Evolutionary conservation across 176 grass and related monocot genomes (phyloP), one percentile per base, ranked within the genome.

Genomic region (Musa schizocarpa): DNA sequence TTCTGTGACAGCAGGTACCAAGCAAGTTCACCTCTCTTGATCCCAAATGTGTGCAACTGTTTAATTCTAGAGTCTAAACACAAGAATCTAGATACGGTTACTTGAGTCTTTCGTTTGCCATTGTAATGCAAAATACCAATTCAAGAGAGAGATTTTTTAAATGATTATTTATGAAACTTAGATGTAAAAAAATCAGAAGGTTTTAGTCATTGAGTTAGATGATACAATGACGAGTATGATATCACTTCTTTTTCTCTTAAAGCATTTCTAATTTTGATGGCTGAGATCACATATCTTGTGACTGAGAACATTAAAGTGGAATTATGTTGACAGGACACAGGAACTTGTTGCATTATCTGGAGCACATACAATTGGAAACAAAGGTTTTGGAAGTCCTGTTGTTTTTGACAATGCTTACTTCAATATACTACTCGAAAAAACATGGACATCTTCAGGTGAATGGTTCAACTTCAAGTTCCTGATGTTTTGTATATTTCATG

Each of bases 301-400:
- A 29, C 25, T 63, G 2, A 65, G 59, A 27, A 19, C 13, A 82
- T 63, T 54, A 80, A 50, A 21, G 64, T 53, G 53, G 12, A 57
- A 78, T 5, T 11, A 11, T 21, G 43, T 88, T 76, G 48, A 62
- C 77, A 98, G 90, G 78, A 57, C 80, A 22, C 84, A 82, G 54
- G 90, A 93, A 70, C 73, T 93, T 82, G 88, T 98, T 11, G 86
- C 68, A 53, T 82, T 98, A 79, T 98, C 90, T 64, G 94, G 90
- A 80, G 90, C 94, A 68, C 90, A 93, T 87, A 93, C 88, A 79
- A 87, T 98, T 70, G 94, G 94, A 67, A 79, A 85, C 24, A 93
- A 98, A 79, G 94, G 94, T 48, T 98, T 98, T 9, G 86, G 90
- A 63, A 87, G 78, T 73, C 90, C 95, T 69, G 74, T 58, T 81